Percentiles rank a stretch among this genome's conserved stretches.
phyloP scores from a whole-genome alignment of 140 eudicot species.

The Oenanthe javanica region DNA sequence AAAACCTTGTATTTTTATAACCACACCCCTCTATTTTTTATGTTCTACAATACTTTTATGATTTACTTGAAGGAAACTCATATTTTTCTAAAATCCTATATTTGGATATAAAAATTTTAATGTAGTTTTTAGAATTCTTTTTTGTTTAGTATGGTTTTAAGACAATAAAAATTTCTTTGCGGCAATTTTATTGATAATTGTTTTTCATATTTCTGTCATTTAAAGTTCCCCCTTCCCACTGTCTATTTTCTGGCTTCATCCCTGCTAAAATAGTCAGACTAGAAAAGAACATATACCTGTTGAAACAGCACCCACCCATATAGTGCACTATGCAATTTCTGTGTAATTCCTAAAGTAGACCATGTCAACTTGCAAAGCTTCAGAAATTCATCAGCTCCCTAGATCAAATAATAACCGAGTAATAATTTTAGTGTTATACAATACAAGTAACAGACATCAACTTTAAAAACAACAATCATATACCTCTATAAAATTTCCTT shows the following conservation, averaged over 20 bases:
- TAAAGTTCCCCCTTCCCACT: too few relatives aligned
- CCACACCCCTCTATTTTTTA: background rate
- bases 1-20: background rate
- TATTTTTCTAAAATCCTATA: background rate
- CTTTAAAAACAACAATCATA: background rate
- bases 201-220: too few relatives aligned
- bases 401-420: constrained; percentile 16
- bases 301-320: constrained; percentile 90
- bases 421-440: background rate
- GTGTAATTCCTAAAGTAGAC: constrained; percentile 81
- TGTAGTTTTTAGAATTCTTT: background rate
- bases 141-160: background rate
- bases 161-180: background rate
- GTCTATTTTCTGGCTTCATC: background rate
- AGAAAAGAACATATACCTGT: constrained; percentile 48
- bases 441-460: background rate
- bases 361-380: constrained; percentile 77
- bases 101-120: background rate
- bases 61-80: background rate
- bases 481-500: constrained; percentile 81
- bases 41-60: too few relatives aligned
- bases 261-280: background rate
- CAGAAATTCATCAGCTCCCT: constrained; percentile 77
- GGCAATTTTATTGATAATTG: too few relatives aligned
- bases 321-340: constrained; percentile 65